Percentiles rank a stretch among this genome's conserved stretches.
Evolutionary conservation across 192 early-diverging fungal species (phyloP).

Genomic region (Umbelopsis sp.): DNA sequence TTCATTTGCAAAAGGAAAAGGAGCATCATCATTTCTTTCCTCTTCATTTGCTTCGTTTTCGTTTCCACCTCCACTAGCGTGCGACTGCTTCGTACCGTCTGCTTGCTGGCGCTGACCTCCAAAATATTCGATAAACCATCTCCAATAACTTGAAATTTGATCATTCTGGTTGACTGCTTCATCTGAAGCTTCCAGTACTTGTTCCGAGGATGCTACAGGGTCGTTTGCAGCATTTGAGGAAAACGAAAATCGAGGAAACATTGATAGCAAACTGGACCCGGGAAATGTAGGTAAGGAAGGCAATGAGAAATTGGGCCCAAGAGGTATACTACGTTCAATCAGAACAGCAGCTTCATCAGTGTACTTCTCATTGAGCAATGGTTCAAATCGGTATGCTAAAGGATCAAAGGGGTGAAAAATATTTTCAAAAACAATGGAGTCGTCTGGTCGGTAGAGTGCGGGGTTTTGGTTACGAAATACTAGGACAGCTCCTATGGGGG

Average conservation of each 20-base stretch:
- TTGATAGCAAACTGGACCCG: conserved; percentile 20
- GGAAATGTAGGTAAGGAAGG: conserved; percentile 38
- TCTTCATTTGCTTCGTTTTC: background rate
- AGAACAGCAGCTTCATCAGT: conserved; percentile 39
- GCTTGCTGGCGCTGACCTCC: background rate
- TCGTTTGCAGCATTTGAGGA: background rate
- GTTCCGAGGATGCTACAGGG: background rate
- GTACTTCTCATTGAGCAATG: conserved; percentile 45
- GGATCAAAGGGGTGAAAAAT: conserved; percentile 79
- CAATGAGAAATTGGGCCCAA: conserved; percentile 37
- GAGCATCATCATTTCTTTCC: background rate
- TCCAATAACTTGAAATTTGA: background rate
- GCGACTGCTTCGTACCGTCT: background rate
- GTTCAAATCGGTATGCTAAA: conserved; percentile 72
- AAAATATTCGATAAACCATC: background rate
- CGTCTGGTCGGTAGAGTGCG: conserved; percentile 50
- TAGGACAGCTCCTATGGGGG: conserved; percentile 57
- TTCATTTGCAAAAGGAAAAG: background rate
- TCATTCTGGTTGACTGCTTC: background rate
- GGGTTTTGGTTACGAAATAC: conserved; percentile 65
- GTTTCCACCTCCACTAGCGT: background rate
- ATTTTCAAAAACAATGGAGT: conserved; percentile 63
- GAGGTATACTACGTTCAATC: conserved; percentile 30
- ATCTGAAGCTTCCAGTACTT: background rate
- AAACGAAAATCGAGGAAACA: conserved; percentile 28